Conservation (phyloP, 768 basidiomycete genomes). For the Boletus edulis region DNA sequence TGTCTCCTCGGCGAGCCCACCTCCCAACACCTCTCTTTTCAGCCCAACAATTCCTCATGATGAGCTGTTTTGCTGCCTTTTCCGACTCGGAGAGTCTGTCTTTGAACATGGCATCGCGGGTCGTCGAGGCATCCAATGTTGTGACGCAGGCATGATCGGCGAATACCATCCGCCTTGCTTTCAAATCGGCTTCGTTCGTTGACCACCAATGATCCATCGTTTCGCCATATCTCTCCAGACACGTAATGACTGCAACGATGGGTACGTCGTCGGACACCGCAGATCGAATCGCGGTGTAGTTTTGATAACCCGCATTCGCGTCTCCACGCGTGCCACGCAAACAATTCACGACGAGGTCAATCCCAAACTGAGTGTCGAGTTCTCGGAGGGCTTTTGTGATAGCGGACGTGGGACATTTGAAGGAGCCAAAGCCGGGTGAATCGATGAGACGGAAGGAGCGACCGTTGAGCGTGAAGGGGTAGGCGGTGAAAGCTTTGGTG, state of each 20-base stretch:
- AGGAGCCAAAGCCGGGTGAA: slow-evolving; percentile 28
- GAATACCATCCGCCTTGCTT: slow-evolving; percentile 34
- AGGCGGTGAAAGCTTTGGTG: slow-evolving; percentile 23
- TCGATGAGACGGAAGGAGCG: slow-evolving; percentile 30
- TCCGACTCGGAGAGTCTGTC: slow-evolving; percentile 24
- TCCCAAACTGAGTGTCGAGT: slow-evolving; percentile 25
- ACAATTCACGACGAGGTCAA: slow-evolving; percentile 29
- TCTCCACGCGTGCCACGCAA: slow-evolving; percentile 28
- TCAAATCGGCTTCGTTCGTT: slow-evolving; percentile 33
- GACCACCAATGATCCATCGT: slow-evolving; percentile 41
- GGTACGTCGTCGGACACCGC: slow-evolving; percentile 32
- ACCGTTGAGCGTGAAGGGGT: slow-evolving; percentile 25
- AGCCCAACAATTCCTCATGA: slow-evolving; percentile 28
- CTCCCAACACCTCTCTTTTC: slow-evolving; percentile 22
- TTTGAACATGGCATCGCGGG: slow-evolving; percentile 19
- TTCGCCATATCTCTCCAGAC: slow-evolving; percentile 29
- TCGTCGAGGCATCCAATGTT: slow-evolving; percentile 22
- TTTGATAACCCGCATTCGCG: slow-evolving; percentile 28
- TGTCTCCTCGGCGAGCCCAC: slow-evolving; percentile 25
- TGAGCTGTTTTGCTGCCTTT: slow-evolving; percentile 20
- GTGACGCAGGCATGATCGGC: slow-evolving; percentile 41
- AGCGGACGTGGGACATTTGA: slow-evolving; percentile 23
- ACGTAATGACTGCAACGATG: slow-evolving; percentile 30
- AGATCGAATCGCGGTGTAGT: slow-evolving; percentile 25
- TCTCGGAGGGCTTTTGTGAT: slow-evolving; percentile 28